phyloP scores from a whole-genome alignment of 2,329 filamentous ascomycete genomes.

The Pleoardoris graminearum region DNA sequence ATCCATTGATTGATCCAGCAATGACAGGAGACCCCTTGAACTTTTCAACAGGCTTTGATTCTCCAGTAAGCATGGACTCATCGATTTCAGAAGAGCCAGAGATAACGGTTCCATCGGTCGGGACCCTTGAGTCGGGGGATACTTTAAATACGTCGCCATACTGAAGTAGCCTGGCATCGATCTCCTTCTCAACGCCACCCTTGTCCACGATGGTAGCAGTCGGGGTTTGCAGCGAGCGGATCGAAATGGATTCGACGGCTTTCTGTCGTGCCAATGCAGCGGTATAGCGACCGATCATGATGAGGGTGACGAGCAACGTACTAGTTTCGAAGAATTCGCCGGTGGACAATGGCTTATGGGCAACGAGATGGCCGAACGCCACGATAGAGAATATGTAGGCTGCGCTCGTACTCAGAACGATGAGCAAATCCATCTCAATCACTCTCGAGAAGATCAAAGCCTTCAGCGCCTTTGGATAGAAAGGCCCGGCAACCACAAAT shows the following conservation, averaged over 20 bases:
- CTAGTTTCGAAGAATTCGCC: constrained; percentile 60
- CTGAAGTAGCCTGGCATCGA: constrained; percentile 70
- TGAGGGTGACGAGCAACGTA: constrained; percentile 58
- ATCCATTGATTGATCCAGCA: constrained; percentile 65
- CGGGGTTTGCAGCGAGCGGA: constrained; percentile 60
- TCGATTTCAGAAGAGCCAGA: constrained; percentile 67
- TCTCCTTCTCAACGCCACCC: constrained; percentile 50
- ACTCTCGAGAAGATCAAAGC: constrained; percentile 61
- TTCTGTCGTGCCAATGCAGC: constrained; percentile 53
- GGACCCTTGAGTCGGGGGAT: constrained; percentile 60
- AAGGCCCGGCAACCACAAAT: constrained; percentile 63
- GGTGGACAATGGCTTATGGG: constrained; percentile 44
- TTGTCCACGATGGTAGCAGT: constrained; percentile 55
- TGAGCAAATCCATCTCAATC: constrained; percentile 70
- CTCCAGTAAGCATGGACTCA: constrained; percentile 79
- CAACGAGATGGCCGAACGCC: constrained; percentile 48
- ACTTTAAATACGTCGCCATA: constrained; percentile 70
- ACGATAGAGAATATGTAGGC: constrained; percentile 66
- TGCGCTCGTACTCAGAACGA: constrained; percentile 67
- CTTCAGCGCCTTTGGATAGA: constrained; percentile 68
- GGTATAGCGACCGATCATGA: constrained; percentile 56
- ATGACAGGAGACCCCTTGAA: constrained; percentile 57
- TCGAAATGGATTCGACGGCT: constrained; percentile 56
- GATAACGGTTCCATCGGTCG: constrained; percentile 71
- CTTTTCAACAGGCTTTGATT: constrained; percentile 65